Evolutionary conservation across 768 basidiomycete genomes (phyloP), one percentile per base, ranked within the genome.

Genomic region (Calocybe cyanea): DNA sequence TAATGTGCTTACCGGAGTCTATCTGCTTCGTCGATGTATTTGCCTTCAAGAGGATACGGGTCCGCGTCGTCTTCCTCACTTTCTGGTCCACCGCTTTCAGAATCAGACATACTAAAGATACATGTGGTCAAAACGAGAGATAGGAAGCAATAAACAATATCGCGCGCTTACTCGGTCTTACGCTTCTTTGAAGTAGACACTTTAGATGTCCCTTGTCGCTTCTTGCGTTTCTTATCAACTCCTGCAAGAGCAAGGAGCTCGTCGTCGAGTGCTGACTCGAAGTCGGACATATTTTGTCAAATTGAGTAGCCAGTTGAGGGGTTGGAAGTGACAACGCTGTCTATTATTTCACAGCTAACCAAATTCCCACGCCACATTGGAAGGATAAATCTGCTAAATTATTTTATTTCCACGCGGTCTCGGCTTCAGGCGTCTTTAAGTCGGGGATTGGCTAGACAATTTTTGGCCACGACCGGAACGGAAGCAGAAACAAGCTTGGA

Each of bases 21-120:
- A 64, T 97, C 95, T 10, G 71, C 75, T 56, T 92, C 91, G 58
- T 96, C 84, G 48, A 77, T 77, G 60, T 89, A 98, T 64, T 91
- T 90, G 40, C 91, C 92, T 57, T 98, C 95, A 10, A 96, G 68
- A 0, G 92, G 94, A 61, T 91, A 98, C 3, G 83, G 83, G 53
- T 90, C 85, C 10, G 21, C 21, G 4, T 63, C 60, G 4, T 72
- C 74, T 23, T 76, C 76, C 45, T 77, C 79, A 49, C 80, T 84
- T 56, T 87, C 85, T 9, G 75, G 73, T 17, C 66, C 75, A 32
- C 73, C 68, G 25, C 77, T 80, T 14, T 83, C 81, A 25, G 77
- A 77, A 24, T 76, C 70, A 25, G 63, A 65, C 41, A 63, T 63
- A 38, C 71, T 75, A 51, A 1, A 45, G 52, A 52, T 24, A 49